Conservation (phyloP, 495 filamentous ascomycete species). For the Umbilicaria muhlenbergii region DNA sequence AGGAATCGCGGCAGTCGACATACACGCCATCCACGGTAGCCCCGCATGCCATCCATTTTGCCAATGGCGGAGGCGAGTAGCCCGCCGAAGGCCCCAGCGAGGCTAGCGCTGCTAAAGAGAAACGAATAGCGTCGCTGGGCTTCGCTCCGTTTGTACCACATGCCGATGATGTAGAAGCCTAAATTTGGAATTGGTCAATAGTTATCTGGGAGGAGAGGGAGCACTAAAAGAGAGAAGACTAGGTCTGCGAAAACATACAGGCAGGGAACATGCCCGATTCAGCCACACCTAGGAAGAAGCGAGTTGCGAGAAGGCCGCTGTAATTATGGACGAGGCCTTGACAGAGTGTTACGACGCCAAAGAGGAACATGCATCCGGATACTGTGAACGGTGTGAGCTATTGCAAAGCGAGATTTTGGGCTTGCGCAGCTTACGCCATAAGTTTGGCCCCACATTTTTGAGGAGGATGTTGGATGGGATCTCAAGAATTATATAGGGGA, state of each 20-base stretch:
- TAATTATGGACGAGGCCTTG: constrained; percentile 74
- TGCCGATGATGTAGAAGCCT: constrained; percentile 68
- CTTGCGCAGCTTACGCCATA: constrained; percentile 44
- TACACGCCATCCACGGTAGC: constrained; percentile 62
- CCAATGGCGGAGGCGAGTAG: constrained; percentile 71
- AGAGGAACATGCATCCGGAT: constrained; percentile 64
- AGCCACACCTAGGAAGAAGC: constrained; percentile 78
- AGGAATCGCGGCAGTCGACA: neutral
- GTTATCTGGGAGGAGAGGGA: neutral
- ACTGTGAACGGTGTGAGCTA: constrained; percentile 18
- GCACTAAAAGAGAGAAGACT: too few species aligned
- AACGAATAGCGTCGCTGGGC: constrained; percentile 80
- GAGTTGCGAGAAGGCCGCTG: constrained; percentile 60
- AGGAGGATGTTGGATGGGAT: constrained; percentile 83
- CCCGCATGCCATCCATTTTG: constrained; percentile 48
- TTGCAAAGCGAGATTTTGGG: neutral
- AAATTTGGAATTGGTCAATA: constrained; percentile 2
- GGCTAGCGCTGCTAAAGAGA: constrained; percentile 71
- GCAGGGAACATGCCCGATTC: constrained; percentile 86
- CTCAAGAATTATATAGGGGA: constrained; percentile 55
- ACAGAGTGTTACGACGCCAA: constrained; percentile 59
- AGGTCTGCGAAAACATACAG: constrained; percentile 16
- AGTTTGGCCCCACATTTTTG: constrained; percentile 62
- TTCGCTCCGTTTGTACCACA: constrained; percentile 83
- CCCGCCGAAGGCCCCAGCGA: constrained; percentile 80